phyloP scores from a whole-genome alignment of 1,284 basidiomycete genomes.

The Malassezia restricta region DNA sequence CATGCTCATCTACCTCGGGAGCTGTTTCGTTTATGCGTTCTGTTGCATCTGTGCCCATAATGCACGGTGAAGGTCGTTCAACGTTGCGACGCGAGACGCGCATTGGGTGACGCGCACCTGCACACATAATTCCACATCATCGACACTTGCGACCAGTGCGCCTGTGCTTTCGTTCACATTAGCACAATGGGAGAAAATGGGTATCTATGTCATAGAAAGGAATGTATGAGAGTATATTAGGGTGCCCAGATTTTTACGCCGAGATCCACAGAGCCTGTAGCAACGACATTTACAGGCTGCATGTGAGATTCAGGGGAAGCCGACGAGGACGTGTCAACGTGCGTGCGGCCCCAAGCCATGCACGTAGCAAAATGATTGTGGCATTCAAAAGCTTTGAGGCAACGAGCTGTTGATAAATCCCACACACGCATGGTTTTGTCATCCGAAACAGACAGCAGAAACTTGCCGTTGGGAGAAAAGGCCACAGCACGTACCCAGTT shows the following conservation, averaged over 20 bases:
- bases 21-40: too few species aligned
- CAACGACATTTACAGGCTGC: slow-evolving; percentile 40
- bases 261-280: slow-evolving; percentile 37
- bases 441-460: slow-evolving; percentile 72
- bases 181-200: too few species aligned
- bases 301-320: slow-evolving; percentile 6
- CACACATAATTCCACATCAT: too few species aligned
- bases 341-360: slow-evolving; percentile 40
- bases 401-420: slow-evolving; percentile 70
- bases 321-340: slow-evolving; percentile 11
- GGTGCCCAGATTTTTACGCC: slow-evolving; percentile 39
- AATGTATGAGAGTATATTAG: slow-evolving; percentile 3
- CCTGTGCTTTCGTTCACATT: too few species aligned
- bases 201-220: too few species aligned
- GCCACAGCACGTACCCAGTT: slow-evolving; percentile 38
- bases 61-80: too few species aligned
- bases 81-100: too few species aligned
- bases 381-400: slow-evolving; percentile 69
- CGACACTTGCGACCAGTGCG: too few species aligned
- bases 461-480: slow-evolving; percentile 55
- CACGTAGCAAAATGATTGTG: slow-evolving; percentile 65
- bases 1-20: neutral
- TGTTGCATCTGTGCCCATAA: too few species aligned
- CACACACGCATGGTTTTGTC: slow-evolving; percentile 81
- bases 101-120: too few species aligned